Evolutionary conservation across 768 basidiomycete genomes (phyloP), one percentile per base, ranked within the genome.

Genomic region (Auricularia auricula-judae): DNA sequence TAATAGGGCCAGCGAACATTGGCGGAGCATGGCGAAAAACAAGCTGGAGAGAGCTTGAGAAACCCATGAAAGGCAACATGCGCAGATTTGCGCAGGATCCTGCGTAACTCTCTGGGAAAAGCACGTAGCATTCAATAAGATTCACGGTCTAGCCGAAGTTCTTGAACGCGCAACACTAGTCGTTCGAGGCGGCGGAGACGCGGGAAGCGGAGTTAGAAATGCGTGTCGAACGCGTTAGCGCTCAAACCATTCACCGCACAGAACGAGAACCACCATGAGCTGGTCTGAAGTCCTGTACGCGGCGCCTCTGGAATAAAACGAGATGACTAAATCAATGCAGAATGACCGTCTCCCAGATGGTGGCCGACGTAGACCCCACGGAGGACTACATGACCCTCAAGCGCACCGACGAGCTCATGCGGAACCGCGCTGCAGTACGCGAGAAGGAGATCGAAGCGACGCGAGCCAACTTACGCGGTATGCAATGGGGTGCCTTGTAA

Each of bases 341-440:
- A 5, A 12, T 29, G 14, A 35, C 56, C 1, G 23, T 59, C 8
- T 59, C 29, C 7, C 34, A 59, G 29, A 59, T 59, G 56, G 23
- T 23, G 29, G 5, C 23, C 5, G 56, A 59, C 56, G 29, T 59
- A 5, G 56, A 59, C 23, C 56, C 56, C 11, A 59, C 56, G 34
- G 34, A 29, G 56, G 56, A 59, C 29, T 59, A 85, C 66, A 34
- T 63, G 51, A 64, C 21, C 36, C 51, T 62, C 62, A 63, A 29
- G 56, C 56, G 56, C 21, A 59, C 56, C 29, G 56, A 29, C 56
- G 56, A 59, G 56, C 23, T 33, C 56, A 35, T 59, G 29, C 29
- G 34, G 7, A 29, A 59, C 29, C 29, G 23, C 56, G 56, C 23
- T 5, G 56, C 29, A 7, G 10, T 10, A 29, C 56, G 56, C 29